A percentile compares a stretch with the other conserved stretches of the same genome.
These are phyloP conservation scores for Nicotiana attenuata DNA, from an alignment of 257 asterid genomes.

Conservation along the genomic window DNA sequence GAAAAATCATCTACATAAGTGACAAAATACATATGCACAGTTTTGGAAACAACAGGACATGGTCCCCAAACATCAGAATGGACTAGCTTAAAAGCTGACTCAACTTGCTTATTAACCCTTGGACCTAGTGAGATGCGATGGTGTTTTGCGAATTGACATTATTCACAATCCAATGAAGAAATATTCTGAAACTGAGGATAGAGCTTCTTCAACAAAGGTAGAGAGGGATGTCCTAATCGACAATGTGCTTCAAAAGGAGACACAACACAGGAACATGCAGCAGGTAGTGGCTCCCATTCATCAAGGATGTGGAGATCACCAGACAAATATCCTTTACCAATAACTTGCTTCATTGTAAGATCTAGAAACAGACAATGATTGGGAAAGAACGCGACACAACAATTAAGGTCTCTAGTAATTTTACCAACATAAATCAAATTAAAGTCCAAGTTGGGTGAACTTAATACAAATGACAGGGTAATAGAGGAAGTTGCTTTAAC, in stretches of 20 bases:
- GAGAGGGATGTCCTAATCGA: background rate
- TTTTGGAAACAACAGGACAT: background rate
- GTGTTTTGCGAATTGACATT: no score
- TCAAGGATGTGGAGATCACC: background rate
- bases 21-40: background rate
- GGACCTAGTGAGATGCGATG: no score
- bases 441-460: background rate
- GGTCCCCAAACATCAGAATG: background rate
- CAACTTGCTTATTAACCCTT: no score
- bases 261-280: background rate
- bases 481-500: no score
- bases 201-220: no score
- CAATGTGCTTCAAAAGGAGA: background rate
- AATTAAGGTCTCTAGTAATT: background rate
- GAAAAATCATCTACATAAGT: background rate
- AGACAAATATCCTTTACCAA: background rate
- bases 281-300: background rate
- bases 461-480: no score
- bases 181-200: no score
- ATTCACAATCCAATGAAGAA: no score
- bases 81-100: background rate
- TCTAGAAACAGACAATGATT: background rate
- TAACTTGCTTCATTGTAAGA: background rate
- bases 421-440: background rate
- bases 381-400: background rate